Conservation (phyloP, 2,329 filamentous ascomycete species). For the Cladophialophora immunda region DNA sequence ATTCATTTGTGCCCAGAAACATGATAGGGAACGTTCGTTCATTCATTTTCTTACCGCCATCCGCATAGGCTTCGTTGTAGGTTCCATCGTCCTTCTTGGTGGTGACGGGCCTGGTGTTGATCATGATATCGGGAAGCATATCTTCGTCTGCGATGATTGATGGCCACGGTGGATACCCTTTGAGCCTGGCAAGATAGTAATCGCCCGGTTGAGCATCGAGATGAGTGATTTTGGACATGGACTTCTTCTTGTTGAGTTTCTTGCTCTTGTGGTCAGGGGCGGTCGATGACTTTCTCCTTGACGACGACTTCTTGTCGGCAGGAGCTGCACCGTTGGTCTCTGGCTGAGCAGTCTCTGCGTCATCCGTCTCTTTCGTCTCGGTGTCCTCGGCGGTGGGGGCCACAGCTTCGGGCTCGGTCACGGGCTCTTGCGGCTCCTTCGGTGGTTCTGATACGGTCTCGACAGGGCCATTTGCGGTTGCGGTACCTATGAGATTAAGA, state of each 20-base stretch:
- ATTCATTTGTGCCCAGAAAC: slow-evolving; percentile 95
- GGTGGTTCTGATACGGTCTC: slow-evolving; percentile 41
- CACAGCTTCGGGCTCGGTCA: slow-evolving; percentile 41
- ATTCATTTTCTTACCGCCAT: slow-evolving; percentile 83
- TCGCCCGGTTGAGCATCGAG: slow-evolving; percentile 88
- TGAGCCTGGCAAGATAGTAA: slow-evolving; percentile 90
- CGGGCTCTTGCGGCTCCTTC: slow-evolving; percentile 44
- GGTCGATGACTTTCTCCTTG: slow-evolving; percentile 76
- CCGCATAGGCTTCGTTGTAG: slow-evolving; percentile 85
- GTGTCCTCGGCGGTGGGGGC: slow-evolving; percentile 32
- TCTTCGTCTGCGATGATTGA: slow-evolving; percentile 92
- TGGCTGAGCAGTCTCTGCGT: slow-evolving; percentile 47
- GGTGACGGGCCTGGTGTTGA: slow-evolving; percentile 82
- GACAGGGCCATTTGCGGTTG: slow-evolving; percentile 39
- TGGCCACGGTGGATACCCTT: slow-evolving; percentile 94
- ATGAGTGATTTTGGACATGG: slow-evolving; percentile 73
- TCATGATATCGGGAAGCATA: slow-evolving; percentile 83
- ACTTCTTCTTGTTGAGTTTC: slow-evolving; percentile 87
- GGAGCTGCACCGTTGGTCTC: slow-evolving; percentile 60
- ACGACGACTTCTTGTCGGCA: slow-evolving; percentile 61
- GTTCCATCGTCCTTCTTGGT: slow-evolving; percentile 83
- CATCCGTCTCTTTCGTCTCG: slow-evolving; percentile 31
- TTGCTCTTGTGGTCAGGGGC: slow-evolving; percentile 74
- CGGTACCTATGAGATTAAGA: slow-evolving; percentile 35
- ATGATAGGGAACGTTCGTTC: slow-evolving; percentile 93